Evolutionary conservation across 169 alveolate genomes (phyloP), one percentile per base, ranked within the genome.

Genomic region (Babesia ovis): DNA sequence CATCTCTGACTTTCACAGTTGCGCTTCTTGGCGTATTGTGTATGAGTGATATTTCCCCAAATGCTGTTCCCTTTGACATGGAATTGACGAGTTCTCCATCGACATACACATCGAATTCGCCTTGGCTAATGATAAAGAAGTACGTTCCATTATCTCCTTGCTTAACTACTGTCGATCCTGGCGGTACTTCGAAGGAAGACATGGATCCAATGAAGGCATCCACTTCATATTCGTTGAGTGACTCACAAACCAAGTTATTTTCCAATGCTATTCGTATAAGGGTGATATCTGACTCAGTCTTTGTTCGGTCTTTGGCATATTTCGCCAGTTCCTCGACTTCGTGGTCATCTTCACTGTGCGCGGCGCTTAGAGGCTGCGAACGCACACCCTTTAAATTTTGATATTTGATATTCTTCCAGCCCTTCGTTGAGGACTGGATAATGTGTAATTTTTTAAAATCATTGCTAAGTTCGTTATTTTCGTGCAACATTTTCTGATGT

Each of bases 21-120:
- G 99, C 99, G 39, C 98, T 94, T 68, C 99, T 92, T 23, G 98
- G 99, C 16, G 98, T 94, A 80, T 97, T 96, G 75, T 97, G 98
- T 32, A 98, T 94, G 56, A 98, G 90, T 14, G 99, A 99, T 37
- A 97, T 92, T 77, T 98, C 99, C 9, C 99, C 99, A 67, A 98
- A 98, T 6, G 99, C 95, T 29, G 91, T 93, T 1, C 99, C 99
- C 48, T 90, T 83, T 27, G 89, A 84, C 91, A 96, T 74, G 34
- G 85, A 68, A 71, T 95, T 95, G 41, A 94, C 96, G 57, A 83
- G 84, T 68, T 93, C 93, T 4, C 91, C 94, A 70, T 93, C 91
- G 20, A 95, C 94, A 37, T 90, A 69, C 71, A 96, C 99, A 77
- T 91, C 96, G 83, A 91, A 82, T 35, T 72, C 85, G 5, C 97